These are phyloP conservation scores for Aaosphaeria arxii DNA, from an alignment of 2,329 filamentous ascomycete species.

Conservation along the genomic window DNA sequence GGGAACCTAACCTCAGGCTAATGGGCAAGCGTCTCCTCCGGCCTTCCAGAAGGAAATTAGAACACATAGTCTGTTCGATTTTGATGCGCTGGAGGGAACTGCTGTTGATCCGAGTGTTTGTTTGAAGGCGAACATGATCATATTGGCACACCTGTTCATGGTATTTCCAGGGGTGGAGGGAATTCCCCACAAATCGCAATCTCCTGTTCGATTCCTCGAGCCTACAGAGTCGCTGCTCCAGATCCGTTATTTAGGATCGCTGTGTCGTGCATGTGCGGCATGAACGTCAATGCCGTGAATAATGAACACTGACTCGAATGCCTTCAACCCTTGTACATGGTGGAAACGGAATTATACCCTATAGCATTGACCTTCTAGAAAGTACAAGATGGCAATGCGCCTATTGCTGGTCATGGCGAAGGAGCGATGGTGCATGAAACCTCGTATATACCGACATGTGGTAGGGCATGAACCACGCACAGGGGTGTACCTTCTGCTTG, in stretches of 20 bases:
- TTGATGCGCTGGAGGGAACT: background rate
- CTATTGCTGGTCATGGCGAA: too few species aligned
- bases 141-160: conserved; percentile 10
- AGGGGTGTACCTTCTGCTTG: conserved; percentile 3
- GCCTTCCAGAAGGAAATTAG: background rate
- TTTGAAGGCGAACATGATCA: conserved; percentile 2
- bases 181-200: background rate
- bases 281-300: too few species aligned
- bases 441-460: conserved; percentile 1
- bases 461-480: background rate
- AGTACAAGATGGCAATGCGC: background rate
- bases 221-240: background rate
- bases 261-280: too few species aligned
- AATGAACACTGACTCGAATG: too few species aligned
- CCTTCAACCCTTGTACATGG: background rate
- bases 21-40: background rate
- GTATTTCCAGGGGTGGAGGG: conserved; percentile 3
- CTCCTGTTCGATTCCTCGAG: background rate
- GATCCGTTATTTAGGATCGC: too few species aligned
- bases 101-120: conserved; percentile 1
- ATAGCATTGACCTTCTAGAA: conserved; percentile 10
- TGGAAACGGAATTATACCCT: conserved; percentile 1
- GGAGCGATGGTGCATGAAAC: background rate
- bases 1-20: background rate
- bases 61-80: background rate